These are phyloP conservation scores for Erodium trifolium DNA, from an alignment of 441 rosid species.

Conservation along the genomic window DNA sequence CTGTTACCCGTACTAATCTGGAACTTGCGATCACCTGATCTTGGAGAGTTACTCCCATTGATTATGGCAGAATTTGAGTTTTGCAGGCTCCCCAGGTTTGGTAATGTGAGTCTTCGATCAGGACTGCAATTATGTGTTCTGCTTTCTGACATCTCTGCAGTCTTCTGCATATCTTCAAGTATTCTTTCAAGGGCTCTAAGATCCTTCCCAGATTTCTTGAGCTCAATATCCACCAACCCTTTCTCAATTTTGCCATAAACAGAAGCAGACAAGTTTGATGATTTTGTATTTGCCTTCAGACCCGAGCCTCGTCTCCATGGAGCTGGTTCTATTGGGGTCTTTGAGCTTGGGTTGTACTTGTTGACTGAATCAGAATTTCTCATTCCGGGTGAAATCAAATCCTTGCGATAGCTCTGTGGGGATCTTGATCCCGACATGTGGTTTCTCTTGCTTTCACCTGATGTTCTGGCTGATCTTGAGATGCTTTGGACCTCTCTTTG, in stretches of 20 bases:
- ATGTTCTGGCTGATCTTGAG: constrained; percentile 19
- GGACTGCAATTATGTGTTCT: constrained; percentile 30
- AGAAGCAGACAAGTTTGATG: constrained; percentile 29
- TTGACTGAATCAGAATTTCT: constrained; percentile 36
- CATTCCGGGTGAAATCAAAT: constrained; percentile 31
- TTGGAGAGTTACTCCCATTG: constrained; percentile 35
- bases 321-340: constrained; percentile 53
- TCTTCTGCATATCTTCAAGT: constrained; percentile 80
- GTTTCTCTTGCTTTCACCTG: constrained; percentile 32
- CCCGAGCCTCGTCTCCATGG: constrained; percentile 48
- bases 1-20: constrained; percentile 24
- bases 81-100: constrained; percentile 19
- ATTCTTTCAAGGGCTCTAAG: constrained; percentile 81
- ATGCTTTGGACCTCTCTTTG: constrained; percentile 22
- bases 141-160: constrained; percentile 34
- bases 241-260: constrained; percentile 80
- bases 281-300: constrained; percentile 27
- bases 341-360: constrained; percentile 39
- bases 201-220: constrained; percentile 71
- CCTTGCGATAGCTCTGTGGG: constrained; percentile 42
- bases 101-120: constrained; percentile 29
- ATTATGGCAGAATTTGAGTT: constrained; percentile 26
- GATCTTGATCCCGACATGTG: constrained; percentile 27
- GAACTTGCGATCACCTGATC: constrained; percentile 28
- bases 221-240: constrained; percentile 64